Evolutionary conservation across 2,329 filamentous ascomycete species (phyloP), one percentile per base, ranked within the genome.

Genomic region (Xylariaceae sp.): DNA sequence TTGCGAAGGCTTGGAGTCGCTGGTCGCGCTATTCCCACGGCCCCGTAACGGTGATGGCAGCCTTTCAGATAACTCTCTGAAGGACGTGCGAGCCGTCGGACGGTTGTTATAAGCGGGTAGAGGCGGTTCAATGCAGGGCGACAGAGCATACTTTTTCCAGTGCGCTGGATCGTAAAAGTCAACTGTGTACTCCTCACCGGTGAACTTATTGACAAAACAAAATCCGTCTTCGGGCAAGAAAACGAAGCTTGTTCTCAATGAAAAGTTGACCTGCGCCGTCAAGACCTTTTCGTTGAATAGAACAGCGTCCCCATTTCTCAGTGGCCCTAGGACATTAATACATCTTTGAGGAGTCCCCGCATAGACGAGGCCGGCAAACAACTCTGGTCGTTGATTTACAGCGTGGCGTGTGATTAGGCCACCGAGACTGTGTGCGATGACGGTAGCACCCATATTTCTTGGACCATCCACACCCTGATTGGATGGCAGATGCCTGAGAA

Each of bases 261-360:
- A 91, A 64, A 97, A 96, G 71, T 96, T 96, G 61, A 96, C 92
- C 65, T 94, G 89, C 0, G 93, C 91, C 1, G 91, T 96, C 14
- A 97, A 78, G 0, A 97, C 87, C 59, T 90, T 89, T 55, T 91
- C 91, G 63, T 92, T 96, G 53, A 97, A 78, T 1, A 96, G 78
- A 0, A 97, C 91, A 16, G 92, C 89, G 65, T 97, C 92, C n/a
- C 92, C 92, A 62, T 96, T 93, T 34, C 92, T 85, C 12, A 97
- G 70, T 1, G 92, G 92, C 0, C 93, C 93, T 4, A 97, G 53
- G 17, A 59, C 94, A 66, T 96, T 97, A 66, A 97, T 84, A 66
- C 91, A 96, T 48, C 88, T 83, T 60, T 93, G 87, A 0, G 92
- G 92, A 1, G 87, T 84, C 9, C 92, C 93, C 1, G 89, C 91